These are phyloP conservation scores for Fraxinus pennsylvanica DNA, from an alignment of 257 asterid genomes.

Conservation along the genomic window DNA sequence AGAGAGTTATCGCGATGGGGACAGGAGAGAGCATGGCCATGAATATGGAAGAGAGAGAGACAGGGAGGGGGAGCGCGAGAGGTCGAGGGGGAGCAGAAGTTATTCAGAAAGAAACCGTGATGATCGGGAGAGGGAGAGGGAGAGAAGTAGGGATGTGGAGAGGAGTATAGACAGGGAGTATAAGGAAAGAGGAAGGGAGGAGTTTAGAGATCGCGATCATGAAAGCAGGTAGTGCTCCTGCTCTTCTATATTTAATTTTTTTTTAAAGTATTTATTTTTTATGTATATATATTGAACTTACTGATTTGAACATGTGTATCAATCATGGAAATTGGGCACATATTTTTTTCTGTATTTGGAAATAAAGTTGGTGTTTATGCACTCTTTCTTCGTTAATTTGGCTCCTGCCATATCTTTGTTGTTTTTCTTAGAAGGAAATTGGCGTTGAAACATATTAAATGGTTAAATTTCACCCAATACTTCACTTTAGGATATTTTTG, in stretches of 20 bases:
- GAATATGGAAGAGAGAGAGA: constrained; percentile 34
- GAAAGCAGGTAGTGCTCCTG: constrained; percentile 48
- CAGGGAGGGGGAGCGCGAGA: constrained; percentile 47
- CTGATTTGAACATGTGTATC: not conserved
- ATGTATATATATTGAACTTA: too few relatives aligned
- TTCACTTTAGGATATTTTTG: not conserved
- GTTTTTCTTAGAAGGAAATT: not conserved
- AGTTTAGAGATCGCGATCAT: constrained; percentile 38
- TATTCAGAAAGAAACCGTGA: constrained; percentile 40
- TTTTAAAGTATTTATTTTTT: too few relatives aligned
- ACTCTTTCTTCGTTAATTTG: not conserved
- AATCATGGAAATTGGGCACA: not conserved
- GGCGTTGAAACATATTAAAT: not conserved
- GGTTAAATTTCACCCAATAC: not conserved
- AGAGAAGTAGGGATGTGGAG: constrained; percentile 37
- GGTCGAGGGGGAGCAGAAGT: constrained; percentile 42
- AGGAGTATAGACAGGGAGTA: constrained; percentile 35
- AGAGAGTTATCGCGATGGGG: constrained; percentile 15
- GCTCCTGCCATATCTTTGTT: not conserved
- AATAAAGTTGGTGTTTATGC: not conserved
- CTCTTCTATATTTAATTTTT: not conserved
- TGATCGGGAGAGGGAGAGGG: constrained; percentile 41
- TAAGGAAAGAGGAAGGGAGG: constrained; percentile 42
- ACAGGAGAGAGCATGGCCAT: constrained; percentile 28
- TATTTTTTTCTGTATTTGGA: not conserved